Percentiles rank a stretch among this genome's conserved stretches.
Evolutionary conservation across 768 basidiomycete species (phyloP).

Genomic region (Sistotremastrum niveocremeum): DNA sequence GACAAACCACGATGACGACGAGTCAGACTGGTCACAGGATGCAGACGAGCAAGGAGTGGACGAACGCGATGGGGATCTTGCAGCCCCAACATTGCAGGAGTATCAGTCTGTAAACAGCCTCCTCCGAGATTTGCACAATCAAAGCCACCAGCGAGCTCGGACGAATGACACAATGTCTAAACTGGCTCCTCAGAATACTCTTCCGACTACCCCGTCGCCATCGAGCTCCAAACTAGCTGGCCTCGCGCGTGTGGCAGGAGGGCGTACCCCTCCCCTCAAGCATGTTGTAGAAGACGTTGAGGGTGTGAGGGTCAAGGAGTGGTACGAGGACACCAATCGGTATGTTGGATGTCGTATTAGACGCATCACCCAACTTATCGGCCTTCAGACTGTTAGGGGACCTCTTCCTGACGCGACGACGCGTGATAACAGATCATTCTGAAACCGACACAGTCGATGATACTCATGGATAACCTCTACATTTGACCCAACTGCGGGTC

Average conservation of each 20-base stretch:
- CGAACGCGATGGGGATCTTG: constrained; percentile 6
- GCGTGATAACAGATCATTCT: constrained; percentile 11
- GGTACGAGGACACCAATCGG: constrained; percentile 57
- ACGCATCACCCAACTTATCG: constrained; percentile 5
- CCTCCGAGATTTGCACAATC: constrained; percentile 57
- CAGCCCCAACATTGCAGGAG: constrained; percentile 13
- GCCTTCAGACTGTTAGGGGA: constrained; percentile 43
- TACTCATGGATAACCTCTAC: not conserved
- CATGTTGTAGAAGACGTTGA: constrained; percentile 25
- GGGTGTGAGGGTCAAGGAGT: constrained; percentile 32
- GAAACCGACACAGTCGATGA: not conserved
- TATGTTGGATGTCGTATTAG: constrained; percentile 12
- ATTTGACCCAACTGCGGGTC: too few species aligned
- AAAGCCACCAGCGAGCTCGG: constrained; percentile 43
- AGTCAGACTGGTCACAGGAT: constrained; percentile 4
- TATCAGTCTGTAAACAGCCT: constrained; percentile 53
- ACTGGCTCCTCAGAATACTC: not conserved
- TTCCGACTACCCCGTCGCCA: not conserved
- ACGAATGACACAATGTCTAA: not conserved
- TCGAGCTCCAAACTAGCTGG: not conserved
- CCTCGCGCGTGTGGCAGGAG: not conserved
- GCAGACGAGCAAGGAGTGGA: constrained; percentile 8
- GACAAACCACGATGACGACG: too few species aligned
- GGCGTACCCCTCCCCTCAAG: not conserved
- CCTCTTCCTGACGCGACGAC: constrained; percentile 48